phyloP scores from a whole-genome alignment of 768 basidiomycete species.

The Candolleomyces eurysporus region DNA sequence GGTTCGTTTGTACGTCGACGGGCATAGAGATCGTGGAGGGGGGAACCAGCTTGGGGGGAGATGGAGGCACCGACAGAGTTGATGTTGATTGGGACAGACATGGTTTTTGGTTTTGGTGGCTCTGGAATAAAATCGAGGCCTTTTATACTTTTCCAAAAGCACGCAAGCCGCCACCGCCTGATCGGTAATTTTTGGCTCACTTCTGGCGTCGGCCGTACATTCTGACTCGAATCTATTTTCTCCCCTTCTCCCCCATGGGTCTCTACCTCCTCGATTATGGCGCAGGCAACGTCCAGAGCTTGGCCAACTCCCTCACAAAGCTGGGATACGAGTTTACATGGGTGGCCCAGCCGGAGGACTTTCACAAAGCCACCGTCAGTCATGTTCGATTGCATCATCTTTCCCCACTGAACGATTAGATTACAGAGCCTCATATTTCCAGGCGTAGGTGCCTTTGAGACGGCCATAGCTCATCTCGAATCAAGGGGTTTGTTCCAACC shows the following conservation, averaged over 20 bases:
- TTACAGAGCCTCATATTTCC: slow-evolving; percentile 91
- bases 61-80: slow-evolving; percentile 44
- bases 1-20: slow-evolving; percentile 34
- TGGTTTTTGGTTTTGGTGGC: slow-evolving; percentile 21
- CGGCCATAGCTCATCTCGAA: slow-evolving; percentile 76
- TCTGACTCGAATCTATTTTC: slow-evolving; percentile 14
- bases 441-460: slow-evolving; percentile 91
- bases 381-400: slow-evolving; percentile 7
- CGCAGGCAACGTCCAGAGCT: slow-evolving; percentile 90
- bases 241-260: slow-evolving; percentile 24
- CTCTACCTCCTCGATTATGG: slow-evolving; percentile 96
- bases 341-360: slow-evolving; percentile 80
- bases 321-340: slow-evolving; percentile 88
- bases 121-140: not conserved
- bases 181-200: slow-evolving; percentile 10
- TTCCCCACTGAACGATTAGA: slow-evolving; percentile 7
- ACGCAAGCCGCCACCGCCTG: slow-evolving; percentile 16
- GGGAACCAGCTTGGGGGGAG: slow-evolving; percentile 44
- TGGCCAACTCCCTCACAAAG: slow-evolving; percentile 85
- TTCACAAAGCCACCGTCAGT: slow-evolving; percentile 87
- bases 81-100: slow-evolving; percentile 52
- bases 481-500: slow-evolving; percentile 76
- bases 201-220: not conserved
- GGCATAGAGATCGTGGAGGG: slow-evolving; percentile 46
- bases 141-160: slow-evolving; percentile 14